Evolutionary conservation across 1,284 basidiomycete species (phyloP), one percentile per base, ranked within the genome.

Genomic region (Leccinum subrobustum): DNA sequence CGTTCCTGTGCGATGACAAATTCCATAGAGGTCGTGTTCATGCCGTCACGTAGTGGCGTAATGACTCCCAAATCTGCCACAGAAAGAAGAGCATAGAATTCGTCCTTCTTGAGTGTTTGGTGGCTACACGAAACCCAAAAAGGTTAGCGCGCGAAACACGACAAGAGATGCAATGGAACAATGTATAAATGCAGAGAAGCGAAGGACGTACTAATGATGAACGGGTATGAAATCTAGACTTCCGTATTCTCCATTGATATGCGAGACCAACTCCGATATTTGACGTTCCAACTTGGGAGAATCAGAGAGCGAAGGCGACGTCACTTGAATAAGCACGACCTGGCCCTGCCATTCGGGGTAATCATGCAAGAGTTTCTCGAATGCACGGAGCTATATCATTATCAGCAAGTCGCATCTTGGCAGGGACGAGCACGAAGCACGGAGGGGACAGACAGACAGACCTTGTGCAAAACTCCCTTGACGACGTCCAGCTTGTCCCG

Each of bases 21-120:
- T 78, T 98, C 96, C 96, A 98, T 98, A 54, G 87, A 90, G 0
- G 95, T 98, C 8, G 97, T 98, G 82, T 99, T 98, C 96, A 99
- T 98, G 8, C 96, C 96, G 72, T 99, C 96, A 31, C 96, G 88
- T 6, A 98, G 84, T 0, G 95, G 95, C 0, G 96, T 99, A 76
- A 98, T 97, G 27, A 99, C 89, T 7, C 92, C 96, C 23, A 99
- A 83, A 75, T 98, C 96, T 11, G 96, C 96, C 0, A 95, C 95
- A 29, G 88, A 91, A 20, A 99, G 82, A n/a, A 99, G 83, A 1
- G 95, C 96, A 77, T 98, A 98, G 78, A 98, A 99, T 77, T 99
- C 96, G 76, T 98, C 95, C 74, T 94, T 93, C 74, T 97, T 96
- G 69, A 99, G 90, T 4, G 94, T 90, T 78, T 99, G 96, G 77